Percentiles rank a stretch among this genome's conserved stretches.
phyloP scores from a whole-genome alignment of 257 asterid genomes.

The Henckelia pumila region DNA sequence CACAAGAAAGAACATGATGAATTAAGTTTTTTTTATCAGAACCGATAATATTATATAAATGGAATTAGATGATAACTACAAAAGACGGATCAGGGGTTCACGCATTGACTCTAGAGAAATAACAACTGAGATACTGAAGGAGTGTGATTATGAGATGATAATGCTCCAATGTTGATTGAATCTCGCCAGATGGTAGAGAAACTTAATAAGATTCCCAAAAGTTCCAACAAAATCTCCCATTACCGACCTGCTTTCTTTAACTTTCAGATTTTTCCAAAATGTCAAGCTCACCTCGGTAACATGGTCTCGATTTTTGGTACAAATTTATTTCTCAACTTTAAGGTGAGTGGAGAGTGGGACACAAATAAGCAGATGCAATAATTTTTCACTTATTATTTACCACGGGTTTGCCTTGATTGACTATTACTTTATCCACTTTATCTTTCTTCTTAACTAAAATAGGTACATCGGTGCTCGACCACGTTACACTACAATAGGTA shows the following conservation, averaged over 20 bases:
- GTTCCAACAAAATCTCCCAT: not conserved
- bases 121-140: too few relatives aligned
- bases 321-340: not conserved
- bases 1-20: not conserved
- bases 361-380: not conserved
- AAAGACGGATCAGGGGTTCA: too few relatives aligned
- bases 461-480: too few relatives aligned
- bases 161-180: constrained; percentile 16
- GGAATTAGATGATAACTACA: too few relatives aligned
- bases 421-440: too few relatives aligned
- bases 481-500: too few relatives aligned
- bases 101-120: too few relatives aligned
- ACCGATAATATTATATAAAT: too few relatives aligned
- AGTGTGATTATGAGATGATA: not conserved
- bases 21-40: too few relatives aligned
- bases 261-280: not conserved
- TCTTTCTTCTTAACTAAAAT: too few relatives aligned
- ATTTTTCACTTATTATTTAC: not conserved
- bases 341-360: not conserved
- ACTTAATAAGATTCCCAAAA: not conserved
- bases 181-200: not conserved
- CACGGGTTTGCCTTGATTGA: too few relatives aligned
- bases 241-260: not conserved
- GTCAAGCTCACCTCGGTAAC: not conserved
- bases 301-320: not conserved